A percentile compares a stretch with the other conserved stretches of the same genome.
Evolutionary conservation across 768 basidiomycete genomes (phyloP).

Genomic region (Baorangia bicolor): DNA sequence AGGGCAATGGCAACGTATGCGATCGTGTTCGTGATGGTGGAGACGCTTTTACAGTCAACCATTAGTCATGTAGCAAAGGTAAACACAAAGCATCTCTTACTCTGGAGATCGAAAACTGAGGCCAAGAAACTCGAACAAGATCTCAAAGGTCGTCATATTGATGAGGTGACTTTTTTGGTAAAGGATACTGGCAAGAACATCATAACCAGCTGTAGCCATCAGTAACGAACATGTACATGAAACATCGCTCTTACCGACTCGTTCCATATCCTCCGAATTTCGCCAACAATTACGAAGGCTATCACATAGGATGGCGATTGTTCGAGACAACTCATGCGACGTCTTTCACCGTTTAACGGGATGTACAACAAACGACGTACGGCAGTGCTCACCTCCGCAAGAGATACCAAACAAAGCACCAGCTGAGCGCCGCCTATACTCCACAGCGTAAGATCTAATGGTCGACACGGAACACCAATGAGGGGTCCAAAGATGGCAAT

Average conservation of each 20-base stretch:
- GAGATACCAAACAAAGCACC: constrained; percentile 68
- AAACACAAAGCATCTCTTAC: constrained; percentile 41
- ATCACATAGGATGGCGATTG: constrained; percentile 72
- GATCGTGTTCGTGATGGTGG: constrained; percentile 77
- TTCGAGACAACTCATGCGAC: constrained; percentile 71
- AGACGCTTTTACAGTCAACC: constrained; percentile 50
- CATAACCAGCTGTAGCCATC: constrained; percentile 71
- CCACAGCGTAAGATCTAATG: constrained; percentile 76
- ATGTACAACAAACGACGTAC: neutral
- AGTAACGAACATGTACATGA: neutral
- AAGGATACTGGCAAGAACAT: constrained; percentile 75
- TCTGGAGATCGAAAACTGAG: constrained; percentile 79
- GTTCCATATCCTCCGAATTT: constrained; percentile 93
- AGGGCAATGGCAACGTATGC: constrained; percentile 84
- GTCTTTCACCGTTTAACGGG: constrained; percentile 43
- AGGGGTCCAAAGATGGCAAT: constrained; percentile 47
- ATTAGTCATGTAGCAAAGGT: neutral
- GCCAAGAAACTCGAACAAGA: constrained; percentile 82
- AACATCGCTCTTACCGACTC: constrained; percentile 59
- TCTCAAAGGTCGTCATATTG: constrained; percentile 79
- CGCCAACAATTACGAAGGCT: constrained; percentile 85
- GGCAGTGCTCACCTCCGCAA: constrained; percentile 56
- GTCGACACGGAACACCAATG: constrained; percentile 55
- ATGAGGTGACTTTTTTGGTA: constrained; percentile 70
- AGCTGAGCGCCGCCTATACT: constrained; percentile 81